Percentiles rank a stretch among this genome's conserved stretches.
Conservation (phyloP, 768 basidiomycete genomes). For the Lactarius vividus region DNA sequence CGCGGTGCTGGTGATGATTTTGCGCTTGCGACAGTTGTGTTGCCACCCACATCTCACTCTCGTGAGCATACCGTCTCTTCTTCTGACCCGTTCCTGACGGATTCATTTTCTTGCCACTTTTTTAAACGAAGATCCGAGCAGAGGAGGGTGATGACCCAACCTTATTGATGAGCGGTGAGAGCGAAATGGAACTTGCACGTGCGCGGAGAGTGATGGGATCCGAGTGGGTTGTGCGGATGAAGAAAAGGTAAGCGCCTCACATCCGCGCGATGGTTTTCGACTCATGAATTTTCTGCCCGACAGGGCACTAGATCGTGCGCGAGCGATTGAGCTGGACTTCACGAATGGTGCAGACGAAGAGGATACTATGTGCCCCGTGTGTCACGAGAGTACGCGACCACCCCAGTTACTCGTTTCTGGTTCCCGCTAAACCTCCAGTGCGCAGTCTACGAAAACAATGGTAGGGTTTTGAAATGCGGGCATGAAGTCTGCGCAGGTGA, state of each 20-base stretch:
- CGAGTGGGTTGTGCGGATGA: conserved; percentile 37
- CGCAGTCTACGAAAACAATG: conserved; percentile 49
- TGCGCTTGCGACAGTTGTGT: conserved; percentile 72
- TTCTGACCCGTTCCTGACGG: not conserved
- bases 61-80: conserved; percentile 37
- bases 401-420: not conserved
- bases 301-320: conserved; percentile 50
- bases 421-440: conserved; percentile 26
- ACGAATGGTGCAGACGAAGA: conserved; percentile 49
- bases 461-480: conserved; percentile 60
- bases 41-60: conserved; percentile 71
- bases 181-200: conserved; percentile 56
- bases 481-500: conserved; percentile 65
- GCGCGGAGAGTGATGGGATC: conserved; percentile 47
- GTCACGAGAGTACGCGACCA: conserved; percentile 53
- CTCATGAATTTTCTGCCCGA: conserved; percentile 29
- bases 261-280: not conserved
- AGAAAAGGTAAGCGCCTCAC: conserved; percentile 3
- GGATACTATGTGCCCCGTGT: conserved; percentile 58
- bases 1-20: conserved; percentile 58
- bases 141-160: conserved; percentile 52
- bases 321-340: conserved; percentile 45
- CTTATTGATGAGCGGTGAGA: conserved; percentile 44
- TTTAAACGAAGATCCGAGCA: conserved; percentile 37
- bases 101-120: not conserved